Percentiles rank a stretch among this genome's conserved stretches.
Evolutionary conservation across 306 rosid genomes (phyloP).

Genomic region (Hippophae tibetana): DNA sequence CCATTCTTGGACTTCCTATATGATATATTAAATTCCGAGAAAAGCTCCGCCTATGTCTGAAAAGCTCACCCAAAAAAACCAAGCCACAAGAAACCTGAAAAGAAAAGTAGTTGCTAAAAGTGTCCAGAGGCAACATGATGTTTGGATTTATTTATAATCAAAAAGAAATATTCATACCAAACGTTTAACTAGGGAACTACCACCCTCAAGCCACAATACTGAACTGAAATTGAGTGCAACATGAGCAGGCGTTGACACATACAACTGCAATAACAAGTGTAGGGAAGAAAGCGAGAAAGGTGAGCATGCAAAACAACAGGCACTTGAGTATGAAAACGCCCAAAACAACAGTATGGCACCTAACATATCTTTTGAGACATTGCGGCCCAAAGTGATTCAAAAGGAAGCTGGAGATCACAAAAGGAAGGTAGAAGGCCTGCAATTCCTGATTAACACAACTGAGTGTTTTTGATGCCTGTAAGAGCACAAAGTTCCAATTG

Average conservation of each 20-base stretch:
- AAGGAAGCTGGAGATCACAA: slow-evolving; percentile 58
- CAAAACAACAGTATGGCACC: slow-evolving; percentile 30
- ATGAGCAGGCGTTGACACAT: slow-evolving; percentile 50
- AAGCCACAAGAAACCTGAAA: too few relatives aligned
- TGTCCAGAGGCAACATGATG: too few relatives aligned
- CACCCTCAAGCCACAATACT: slow-evolving; percentile 52
- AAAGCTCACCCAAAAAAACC: too few relatives aligned
- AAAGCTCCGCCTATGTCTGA: too few relatives aligned
- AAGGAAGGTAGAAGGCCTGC: slow-evolving; percentile 48
- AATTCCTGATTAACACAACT: slow-evolving; percentile 31
- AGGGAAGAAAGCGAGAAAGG: not conserved
- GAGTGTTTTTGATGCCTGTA: slow-evolving; percentile 18
- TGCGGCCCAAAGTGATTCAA: slow-evolving; percentile 87
- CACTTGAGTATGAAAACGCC: not conserved
- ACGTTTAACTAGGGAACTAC: slow-evolving; percentile 40
- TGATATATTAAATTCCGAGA: too few relatives aligned
- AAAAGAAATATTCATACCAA: slow-evolving; percentile 30
- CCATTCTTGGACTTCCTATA: too few relatives aligned
- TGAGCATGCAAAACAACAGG: not conserved
- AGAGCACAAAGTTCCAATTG: slow-evolving; percentile 15
- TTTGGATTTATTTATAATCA: too few relatives aligned
- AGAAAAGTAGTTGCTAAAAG: too few relatives aligned
- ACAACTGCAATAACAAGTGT: slow-evolving; percentile 32
- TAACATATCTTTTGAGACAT: slow-evolving; percentile 50
- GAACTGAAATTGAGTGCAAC: slow-evolving; percentile 46